Percentiles rank a stretch among this genome's conserved stretches.
These are phyloP conservation scores for Coniochaeta hoffmannii DNA, from an alignment of 2,329 filamentous ascomycete species.

Conservation along the genomic window DNA sequence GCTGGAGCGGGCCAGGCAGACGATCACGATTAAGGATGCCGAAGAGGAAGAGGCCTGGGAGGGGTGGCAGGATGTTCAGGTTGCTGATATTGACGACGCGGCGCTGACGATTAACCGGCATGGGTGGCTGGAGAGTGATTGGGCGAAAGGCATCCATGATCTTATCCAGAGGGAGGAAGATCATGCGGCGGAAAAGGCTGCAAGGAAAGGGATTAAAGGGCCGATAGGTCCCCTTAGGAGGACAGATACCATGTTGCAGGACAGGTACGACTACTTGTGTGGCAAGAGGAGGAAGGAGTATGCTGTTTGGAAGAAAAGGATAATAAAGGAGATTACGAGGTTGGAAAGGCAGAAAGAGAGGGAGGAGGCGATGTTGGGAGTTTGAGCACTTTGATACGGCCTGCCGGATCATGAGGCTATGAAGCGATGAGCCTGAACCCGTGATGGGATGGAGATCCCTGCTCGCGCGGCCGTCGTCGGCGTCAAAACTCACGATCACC, in stretches of 20 bases:
- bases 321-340: conserved; percentile 45
- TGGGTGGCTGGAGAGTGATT: conserved; percentile 54
- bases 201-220: conserved; percentile 25
- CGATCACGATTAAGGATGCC: conserved; percentile 22
- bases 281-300: conserved; percentile 55
- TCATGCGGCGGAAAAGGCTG: conserved; percentile 18
- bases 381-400: too few species aligned
- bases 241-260: conserved; percentile 67
- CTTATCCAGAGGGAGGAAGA: conserved; percentile 26
- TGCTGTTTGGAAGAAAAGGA: conserved; percentile 53
- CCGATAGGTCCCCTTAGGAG: conserved; percentile 31
- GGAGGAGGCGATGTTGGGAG: background rate
- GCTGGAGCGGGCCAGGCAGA: conserved; percentile 33
- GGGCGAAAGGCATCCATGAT: conserved; percentile 54
- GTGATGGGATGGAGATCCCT: too few species aligned
- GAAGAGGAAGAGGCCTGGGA: conserved; percentile 45
- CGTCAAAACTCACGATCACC: too few species aligned
- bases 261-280: conserved; percentile 64
- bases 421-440: too few species aligned
- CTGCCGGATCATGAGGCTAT: too few species aligned
- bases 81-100: conserved; percentile 50
- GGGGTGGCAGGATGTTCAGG: conserved; percentile 41
- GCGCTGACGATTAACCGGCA: conserved; percentile 49
- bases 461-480: too few species aligned
- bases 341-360: conserved; percentile 7